Evolutionary conservation across 768 basidiomycete genomes (phyloP), one percentile per base, ranked within the genome.

Genomic region (Mycena galericulata): DNA sequence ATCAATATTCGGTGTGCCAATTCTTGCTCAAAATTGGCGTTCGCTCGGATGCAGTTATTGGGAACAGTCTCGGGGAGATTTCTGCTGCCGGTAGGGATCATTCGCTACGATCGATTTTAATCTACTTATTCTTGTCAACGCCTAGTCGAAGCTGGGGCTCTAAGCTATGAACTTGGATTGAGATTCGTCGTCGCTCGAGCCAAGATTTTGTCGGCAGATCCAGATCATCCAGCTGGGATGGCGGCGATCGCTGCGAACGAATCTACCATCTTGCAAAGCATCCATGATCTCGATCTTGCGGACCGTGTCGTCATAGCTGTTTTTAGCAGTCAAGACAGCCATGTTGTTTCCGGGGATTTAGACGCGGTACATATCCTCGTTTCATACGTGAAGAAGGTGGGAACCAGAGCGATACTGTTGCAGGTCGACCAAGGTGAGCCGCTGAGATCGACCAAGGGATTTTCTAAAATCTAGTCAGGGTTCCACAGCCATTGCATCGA

Each of bases 1-100:
- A 78, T 68, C 81, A 81, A 61, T 80, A 77, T 68, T 71, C 80
- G 1, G 72, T 81, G 15, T 70, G 72, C 30, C 74, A 70, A 8
- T 82, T 80, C 77, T 49, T 81, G 43, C 72, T 74, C 51, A 74
- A 61, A 22, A 34, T 82, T 14, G 77, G 76, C 12, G 73, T 54
- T 70, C 2, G 6, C 2, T 45, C 78, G 1, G 71, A 76, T 53
- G 77, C 79, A 11, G 79, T 82, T 9, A 70, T 82, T 65, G 80
- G 80, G 1, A 79, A 82, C 62, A 80, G 79, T 62, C 72, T 82
- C 6, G 81, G 81, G 30, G 81, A 82, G 66, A 78, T 82, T 63
- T 77, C 79, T 14, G 80, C 78, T 15, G 76, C 79, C 50, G 81
- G 81, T 80, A 43, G n/a, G 77, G 27, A 14, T 11, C 34, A 38